These are phyloP conservation scores for Ganoderma lucidum DNA, from an alignment of 1,284 basidiomycete species.

Conservation along the genomic window DNA sequence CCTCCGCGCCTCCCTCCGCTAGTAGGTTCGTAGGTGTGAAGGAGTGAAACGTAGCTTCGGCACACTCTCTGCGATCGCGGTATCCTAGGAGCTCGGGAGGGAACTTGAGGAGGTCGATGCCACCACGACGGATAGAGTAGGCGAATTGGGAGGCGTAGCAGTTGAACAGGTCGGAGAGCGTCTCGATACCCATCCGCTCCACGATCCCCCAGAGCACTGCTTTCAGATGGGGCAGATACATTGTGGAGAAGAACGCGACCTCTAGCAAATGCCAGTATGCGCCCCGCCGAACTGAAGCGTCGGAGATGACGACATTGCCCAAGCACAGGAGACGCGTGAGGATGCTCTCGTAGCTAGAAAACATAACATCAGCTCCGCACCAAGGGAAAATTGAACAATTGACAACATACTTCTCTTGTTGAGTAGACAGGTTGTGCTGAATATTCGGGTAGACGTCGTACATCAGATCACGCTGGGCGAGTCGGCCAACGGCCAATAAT, in stretches of 20 bases:
- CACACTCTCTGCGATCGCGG: slow-evolving; percentile 63
- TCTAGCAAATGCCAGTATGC: slow-evolving; percentile 91
- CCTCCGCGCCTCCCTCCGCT: slow-evolving; percentile 42
- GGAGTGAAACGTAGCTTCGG: slow-evolving; percentile 64
- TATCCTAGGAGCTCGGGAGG: slow-evolving; percentile 81
- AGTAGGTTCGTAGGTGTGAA: slow-evolving; percentile 71
- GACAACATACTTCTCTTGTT: slow-evolving; percentile 56
- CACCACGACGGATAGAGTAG: slow-evolving; percentile 60
- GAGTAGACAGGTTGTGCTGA: slow-evolving; percentile 49
- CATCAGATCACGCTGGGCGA: slow-evolving; percentile 40
- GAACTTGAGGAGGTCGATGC: slow-evolving; percentile 68
- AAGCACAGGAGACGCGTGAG: slow-evolving; percentile 82
- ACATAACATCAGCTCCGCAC: slow-evolving; percentile 23
- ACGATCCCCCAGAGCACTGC: slow-evolving; percentile 72
- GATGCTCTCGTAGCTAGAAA: slow-evolving; percentile 75
- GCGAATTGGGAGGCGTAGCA: slow-evolving; percentile 85
- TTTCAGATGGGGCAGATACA: slow-evolving; percentile 70
- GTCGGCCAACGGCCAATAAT: slow-evolving; percentile 58
- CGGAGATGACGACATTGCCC: slow-evolving; percentile 86
- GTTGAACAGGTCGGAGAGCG: slow-evolving; percentile 76
- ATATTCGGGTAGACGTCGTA: slow-evolving; percentile 54
- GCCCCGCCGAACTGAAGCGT: slow-evolving; percentile 82
- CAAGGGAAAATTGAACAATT: slow-evolving; percentile 13
- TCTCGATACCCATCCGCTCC: slow-evolving; percentile 71
- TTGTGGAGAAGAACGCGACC: slow-evolving; percentile 55